These are phyloP conservation scores for Geotrichum candidum DNA, from an alignment of 1,139 yeast genomes.

Conservation along the genomic window DNA sequence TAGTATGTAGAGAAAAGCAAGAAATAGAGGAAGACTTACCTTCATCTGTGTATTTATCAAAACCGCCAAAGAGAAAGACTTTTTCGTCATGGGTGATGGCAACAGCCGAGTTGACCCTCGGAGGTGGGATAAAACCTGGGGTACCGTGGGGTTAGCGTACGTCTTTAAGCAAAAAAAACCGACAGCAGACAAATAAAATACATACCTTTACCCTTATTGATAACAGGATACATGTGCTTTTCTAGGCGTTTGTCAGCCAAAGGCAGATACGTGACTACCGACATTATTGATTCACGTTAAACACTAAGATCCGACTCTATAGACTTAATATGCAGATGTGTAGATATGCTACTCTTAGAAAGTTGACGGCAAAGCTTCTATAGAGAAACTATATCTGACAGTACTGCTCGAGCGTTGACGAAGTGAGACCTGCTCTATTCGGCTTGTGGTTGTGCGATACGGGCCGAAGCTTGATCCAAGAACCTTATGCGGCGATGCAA, in stretches of 20 bases:
- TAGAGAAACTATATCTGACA: too few species aligned
- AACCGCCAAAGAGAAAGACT: slow-evolving; percentile 51
- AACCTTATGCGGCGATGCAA: neutral
- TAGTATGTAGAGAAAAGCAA: slow-evolving; percentile 32
- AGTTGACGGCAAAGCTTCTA: too few species aligned
- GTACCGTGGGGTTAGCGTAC: neutral
- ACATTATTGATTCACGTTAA: neutral
- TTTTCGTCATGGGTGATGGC: slow-evolving; percentile 41
- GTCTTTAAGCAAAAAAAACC: neutral
- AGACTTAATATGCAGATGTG: neutral
- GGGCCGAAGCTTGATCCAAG: neutral
- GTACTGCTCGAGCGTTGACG: neutral
- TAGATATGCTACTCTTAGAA: too few species aligned
- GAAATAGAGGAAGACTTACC: slow-evolving; percentile 29
- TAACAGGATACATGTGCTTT: slow-evolving; percentile 12
- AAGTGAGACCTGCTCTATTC: neutral
- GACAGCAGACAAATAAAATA: neutral
- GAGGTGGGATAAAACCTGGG: slow-evolving; percentile 34
- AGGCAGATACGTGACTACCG: slow-evolving; percentile 11
- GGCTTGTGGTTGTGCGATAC: neutral
- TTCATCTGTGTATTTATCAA: slow-evolving; percentile 37
- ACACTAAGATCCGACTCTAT: neutral
- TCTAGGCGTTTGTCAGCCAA: slow-evolving; percentile 12
- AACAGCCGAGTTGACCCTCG: slow-evolving; percentile 42
- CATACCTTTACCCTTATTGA: slow-evolving; percentile 15